Conservation (phyloP, 208 protist genomes). For the Eutreptiella sp. region DNA sequence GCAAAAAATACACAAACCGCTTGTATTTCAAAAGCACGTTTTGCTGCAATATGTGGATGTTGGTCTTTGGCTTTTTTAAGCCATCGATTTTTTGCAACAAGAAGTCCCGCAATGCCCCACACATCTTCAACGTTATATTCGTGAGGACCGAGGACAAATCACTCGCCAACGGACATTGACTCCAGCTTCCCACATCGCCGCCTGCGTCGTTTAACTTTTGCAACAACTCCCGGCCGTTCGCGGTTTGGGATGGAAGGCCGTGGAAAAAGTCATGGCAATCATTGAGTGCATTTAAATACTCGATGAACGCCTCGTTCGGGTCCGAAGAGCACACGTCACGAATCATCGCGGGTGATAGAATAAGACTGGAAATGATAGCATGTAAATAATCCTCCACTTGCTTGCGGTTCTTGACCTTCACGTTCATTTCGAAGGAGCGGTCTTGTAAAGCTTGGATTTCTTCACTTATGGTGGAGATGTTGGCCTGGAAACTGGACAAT, state of each 20-base stretch:
- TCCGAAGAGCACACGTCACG: neutral
- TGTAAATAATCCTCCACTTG: neutral
- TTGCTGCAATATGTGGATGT: constrained; percentile 12
- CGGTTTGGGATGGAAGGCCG: neutral
- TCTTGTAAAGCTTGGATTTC: constrained; percentile 11
- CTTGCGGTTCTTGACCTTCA: constrained; percentile 10
- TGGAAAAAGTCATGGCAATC: neutral
- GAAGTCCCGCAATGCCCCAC: neutral
- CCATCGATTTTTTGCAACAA: constrained; percentile 9
- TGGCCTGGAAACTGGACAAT: neutral
- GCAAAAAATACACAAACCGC: constrained; percentile 5
- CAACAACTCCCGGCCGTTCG: neutral
- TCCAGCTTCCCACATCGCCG: no score
- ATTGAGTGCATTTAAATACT: neutral
- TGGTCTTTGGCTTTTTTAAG: constrained; percentile 14
- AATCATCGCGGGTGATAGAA: neutral
- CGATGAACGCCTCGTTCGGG: neutral
- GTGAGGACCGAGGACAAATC: neutral
- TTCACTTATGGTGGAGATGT: neutral
- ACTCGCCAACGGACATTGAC: no score
- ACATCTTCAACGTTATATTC: constrained; percentile 13
- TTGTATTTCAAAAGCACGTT: constrained; percentile 19
- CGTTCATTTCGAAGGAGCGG: neutral
- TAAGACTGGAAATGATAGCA: neutral
- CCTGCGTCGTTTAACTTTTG: no score